These are phyloP conservation scores for Hansenula sp. DNA, from an alignment of 1,139 yeast species.

Conservation along the genomic window DNA sequence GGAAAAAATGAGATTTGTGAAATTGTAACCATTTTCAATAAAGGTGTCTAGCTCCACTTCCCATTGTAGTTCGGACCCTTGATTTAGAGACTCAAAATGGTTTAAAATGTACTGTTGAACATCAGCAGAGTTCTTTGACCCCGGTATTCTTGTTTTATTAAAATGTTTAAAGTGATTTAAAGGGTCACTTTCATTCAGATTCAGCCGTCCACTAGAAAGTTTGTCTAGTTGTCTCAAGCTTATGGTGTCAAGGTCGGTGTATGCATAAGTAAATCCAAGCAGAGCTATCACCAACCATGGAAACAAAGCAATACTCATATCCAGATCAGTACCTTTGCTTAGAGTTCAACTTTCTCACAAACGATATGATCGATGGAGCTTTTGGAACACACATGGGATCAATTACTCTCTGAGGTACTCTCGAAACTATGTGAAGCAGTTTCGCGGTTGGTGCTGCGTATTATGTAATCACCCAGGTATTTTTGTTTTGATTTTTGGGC, in stretches of 20 bases:
- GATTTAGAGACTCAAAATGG: constrained; percentile 23
- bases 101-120: constrained; percentile 34
- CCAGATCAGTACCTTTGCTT: too few species aligned
- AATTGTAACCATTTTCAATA: constrained; percentile 32
- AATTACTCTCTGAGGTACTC: too few species aligned
- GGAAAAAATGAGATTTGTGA: constrained; percentile 42
- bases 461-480: too few species aligned
- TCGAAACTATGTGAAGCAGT: too few species aligned
- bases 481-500: too few species aligned
- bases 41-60: constrained; percentile 35
- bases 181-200: constrained; percentile 8
- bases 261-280: neutral
- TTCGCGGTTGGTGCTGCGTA: too few species aligned
- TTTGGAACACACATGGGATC: too few species aligned
- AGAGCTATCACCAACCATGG: neutral
- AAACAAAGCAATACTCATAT: too few species aligned
- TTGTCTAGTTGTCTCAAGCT: neutral
- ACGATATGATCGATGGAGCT: too few species aligned
- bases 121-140: constrained; percentile 34
- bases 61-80: constrained; percentile 28
- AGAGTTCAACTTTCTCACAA: too few species aligned
- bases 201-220: constrained; percentile 3
- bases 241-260: neutral
- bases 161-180: constrained; percentile 24
- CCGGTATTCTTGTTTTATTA: constrained; percentile 39